Percentiles rank a stretch among this genome's conserved stretches.
phyloP scores from a whole-genome alignment of 1,139 yeast genomes.

The Hansenula anomala region DNA sequence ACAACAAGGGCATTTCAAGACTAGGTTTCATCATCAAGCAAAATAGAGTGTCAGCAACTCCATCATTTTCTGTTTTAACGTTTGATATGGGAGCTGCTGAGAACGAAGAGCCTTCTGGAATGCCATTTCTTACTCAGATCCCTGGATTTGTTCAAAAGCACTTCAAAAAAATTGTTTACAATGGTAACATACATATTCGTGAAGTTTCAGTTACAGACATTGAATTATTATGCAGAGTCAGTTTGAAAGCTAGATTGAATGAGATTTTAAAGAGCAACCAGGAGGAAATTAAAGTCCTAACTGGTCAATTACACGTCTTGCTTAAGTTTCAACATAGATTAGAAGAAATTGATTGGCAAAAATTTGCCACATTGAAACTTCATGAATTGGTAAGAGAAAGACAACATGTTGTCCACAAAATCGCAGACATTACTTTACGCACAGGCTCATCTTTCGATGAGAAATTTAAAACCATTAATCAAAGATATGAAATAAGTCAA shows the following conservation, averaged over 20 bases:
- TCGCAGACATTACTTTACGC: constrained; percentile 29
- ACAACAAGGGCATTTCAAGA: constrained; percentile 34
- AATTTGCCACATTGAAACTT: constrained; percentile 43
- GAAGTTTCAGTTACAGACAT: constrained; percentile 44
- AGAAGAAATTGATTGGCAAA: constrained; percentile 40
- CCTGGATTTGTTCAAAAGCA: constrained; percentile 26
- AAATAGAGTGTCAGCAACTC: constrained; percentile 23
- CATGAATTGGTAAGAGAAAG: constrained; percentile 49
- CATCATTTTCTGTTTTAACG: constrained; percentile 34
- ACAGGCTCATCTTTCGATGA: constrained; percentile 38
- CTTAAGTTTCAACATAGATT: constrained; percentile 40
- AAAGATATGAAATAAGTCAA: constrained; percentile 39
- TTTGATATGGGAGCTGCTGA: constrained; percentile 38
- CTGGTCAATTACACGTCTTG: constrained; percentile 35
- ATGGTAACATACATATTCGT: constrained; percentile 30
- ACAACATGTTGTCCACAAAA: constrained; percentile 31
- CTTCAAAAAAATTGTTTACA: constrained; percentile 30
- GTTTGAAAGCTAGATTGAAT: constrained; percentile 36
- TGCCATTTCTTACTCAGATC: constrained; percentile 51
- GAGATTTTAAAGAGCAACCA: constrained; percentile 41
- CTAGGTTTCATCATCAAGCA: constrained; percentile 53
- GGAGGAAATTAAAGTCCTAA: constrained; percentile 37
- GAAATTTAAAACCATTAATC: constrained; percentile 45
- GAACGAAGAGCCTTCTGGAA: constrained; percentile 26
- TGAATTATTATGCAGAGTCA: constrained; percentile 45